A percentile compares a stretch with the other conserved stretches of the same genome.
These are phyloP conservation scores for Backusella sp. DNA, from an alignment of 192 early-diverging fungal species.

Conservation along the genomic window DNA sequence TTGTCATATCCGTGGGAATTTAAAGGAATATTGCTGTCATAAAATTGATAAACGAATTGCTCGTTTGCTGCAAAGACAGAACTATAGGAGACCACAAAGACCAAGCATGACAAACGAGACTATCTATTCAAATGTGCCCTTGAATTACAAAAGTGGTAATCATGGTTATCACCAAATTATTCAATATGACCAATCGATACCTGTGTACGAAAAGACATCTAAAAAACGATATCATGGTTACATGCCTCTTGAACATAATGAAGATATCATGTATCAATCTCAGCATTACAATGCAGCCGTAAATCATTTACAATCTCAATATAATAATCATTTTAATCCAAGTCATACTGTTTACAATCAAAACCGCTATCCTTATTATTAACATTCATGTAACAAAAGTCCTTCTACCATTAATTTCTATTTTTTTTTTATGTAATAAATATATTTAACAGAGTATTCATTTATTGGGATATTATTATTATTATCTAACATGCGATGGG, in stretches of 20 bases:
- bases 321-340: neutral
- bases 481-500: neutral
- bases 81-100: neutral
- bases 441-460: neutral
- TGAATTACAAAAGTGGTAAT: neutral
- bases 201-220: neutral
- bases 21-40: slow-evolving; percentile 90
- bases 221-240: neutral
- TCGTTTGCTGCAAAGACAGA: neutral
- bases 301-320: neutral
- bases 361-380: neutral
- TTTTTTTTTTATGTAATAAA: neutral
- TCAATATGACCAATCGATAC: neutral
- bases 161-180: neutral
- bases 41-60: slow-evolving; percentile 71
- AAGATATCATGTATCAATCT: neutral
- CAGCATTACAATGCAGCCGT: neutral
- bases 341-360: neutral
- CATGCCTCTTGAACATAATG: neutral
- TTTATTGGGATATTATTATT: slow-evolving; percentile 5
- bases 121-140: neutral
- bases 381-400: neutral
- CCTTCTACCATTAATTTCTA: neutral
- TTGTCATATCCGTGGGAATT: slow-evolving; percentile 76
- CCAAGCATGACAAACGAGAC: neutral